These are phyloP conservation scores for Exophiala oligosperma DNA, from an alignment of 2,329 filamentous ascomycete species.

Conservation along the genomic window DNA sequence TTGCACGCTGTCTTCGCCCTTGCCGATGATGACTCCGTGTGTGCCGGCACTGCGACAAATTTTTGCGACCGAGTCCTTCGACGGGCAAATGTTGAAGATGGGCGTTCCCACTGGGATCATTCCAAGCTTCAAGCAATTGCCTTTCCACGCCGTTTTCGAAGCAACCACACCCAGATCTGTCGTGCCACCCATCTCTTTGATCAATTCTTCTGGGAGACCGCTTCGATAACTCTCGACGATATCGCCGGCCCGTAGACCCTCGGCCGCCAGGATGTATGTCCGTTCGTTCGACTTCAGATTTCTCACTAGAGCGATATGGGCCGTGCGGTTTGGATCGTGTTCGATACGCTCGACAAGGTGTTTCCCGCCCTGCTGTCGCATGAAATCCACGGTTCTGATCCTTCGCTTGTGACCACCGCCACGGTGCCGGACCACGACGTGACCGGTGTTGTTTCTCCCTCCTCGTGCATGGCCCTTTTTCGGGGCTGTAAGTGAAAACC, in stretches of 20 bases:
- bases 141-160: conserved; percentile 87
- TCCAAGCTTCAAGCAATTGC: conserved; percentile 91
- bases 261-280: conserved; percentile 92
- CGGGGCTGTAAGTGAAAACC: conserved; percentile 78
- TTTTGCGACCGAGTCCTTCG: conserved; percentile 69
- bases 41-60: conserved; percentile 96
- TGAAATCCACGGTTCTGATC: conserved; percentile 89
- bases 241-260: conserved; percentile 90
- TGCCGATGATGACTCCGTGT: conserved; percentile 82
- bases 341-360: conserved; percentile 93
- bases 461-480: conserved; percentile 93
- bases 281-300: conserved; percentile 71
- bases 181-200: conserved; percentile 87
- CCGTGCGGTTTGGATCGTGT: conserved; percentile 89
- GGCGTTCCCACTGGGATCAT: conserved; percentile 95
- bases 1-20: conserved; percentile 68
- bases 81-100: conserved; percentile 82
- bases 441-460: conserved; percentile 83
- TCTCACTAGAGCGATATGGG: conserved; percentile 86
- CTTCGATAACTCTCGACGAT: conserved; percentile 86
- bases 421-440: conserved; percentile 84
- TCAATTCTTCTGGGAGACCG: conserved; percentile 82
- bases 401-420: conserved; percentile 90
- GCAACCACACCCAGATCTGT: conserved; percentile 95
- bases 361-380: conserved; percentile 73